phyloP scores from a whole-genome alignment of 2,329 filamentous ascomycete genomes.

The Eurotiales sp. region DNA sequence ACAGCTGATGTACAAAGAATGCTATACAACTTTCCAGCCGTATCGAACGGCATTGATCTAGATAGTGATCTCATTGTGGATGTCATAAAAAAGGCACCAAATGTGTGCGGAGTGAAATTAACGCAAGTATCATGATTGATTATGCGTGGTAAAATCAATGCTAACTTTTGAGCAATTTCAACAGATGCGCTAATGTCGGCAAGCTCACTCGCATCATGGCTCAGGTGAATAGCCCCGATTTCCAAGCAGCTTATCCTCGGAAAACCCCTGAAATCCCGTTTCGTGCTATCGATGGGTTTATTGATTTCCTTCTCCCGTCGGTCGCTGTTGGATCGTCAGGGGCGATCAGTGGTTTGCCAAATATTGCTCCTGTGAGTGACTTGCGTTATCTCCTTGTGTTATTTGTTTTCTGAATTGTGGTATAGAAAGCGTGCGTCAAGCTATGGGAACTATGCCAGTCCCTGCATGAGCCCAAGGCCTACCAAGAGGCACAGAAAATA shows the following conservation, averaged over 20 bases:
- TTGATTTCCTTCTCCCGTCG: conserved; percentile 10
- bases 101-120: conserved; percentile 5
- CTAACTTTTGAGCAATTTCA: neutral
- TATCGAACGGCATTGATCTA: neutral
- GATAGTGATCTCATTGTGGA: conserved; percentile 3
- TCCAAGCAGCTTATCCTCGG: conserved; percentile 2
- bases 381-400: neutral
- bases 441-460: conserved; percentile 4
- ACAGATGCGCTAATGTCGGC: conserved; percentile 5
- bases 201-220: conserved; percentile 11
- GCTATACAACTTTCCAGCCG: conserved; percentile 6
- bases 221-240: neutral
- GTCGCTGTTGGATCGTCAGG: conserved; percentile 6
- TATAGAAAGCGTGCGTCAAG: conserved; percentile 8
- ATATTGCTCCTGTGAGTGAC: conserved; percentile 7
- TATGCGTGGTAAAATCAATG: neutral
- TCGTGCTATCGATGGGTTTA: conserved; percentile 10
- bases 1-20: neutral
- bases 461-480: conserved; percentile 1
- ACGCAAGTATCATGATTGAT: neutral
- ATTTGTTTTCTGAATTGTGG: neutral
- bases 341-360: conserved; percentile 3
- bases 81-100: conserved; percentile 1
- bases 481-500: conserved; percentile 7
- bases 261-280: conserved; percentile 5